These are phyloP conservation scores for Aspergillus hancockii DNA, from an alignment of 495 filamentous ascomycete species.

Conservation along the genomic window DNA sequence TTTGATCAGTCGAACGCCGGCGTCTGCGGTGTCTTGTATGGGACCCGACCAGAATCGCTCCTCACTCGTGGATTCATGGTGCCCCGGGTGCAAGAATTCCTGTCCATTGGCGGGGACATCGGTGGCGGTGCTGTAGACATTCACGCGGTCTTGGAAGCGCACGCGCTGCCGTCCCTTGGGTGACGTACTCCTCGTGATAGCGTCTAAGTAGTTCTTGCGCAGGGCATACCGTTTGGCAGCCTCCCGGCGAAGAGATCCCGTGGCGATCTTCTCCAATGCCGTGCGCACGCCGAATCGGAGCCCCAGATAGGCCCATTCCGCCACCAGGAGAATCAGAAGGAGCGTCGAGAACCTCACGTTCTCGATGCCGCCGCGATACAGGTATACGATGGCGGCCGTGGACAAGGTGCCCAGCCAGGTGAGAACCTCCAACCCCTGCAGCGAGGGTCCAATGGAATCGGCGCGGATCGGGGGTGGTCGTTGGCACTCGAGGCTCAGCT, in stretches of 20 bases:
- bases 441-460: constrained; percentile 91
- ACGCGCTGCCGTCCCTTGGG: constrained; percentile 31
- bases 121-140: constrained; percentile 31
- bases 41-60: constrained; percentile 37
- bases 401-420: constrained; percentile 88
- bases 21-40: constrained; percentile 30
- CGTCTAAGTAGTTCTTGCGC: constrained; percentile 65
- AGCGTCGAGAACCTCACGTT: constrained; percentile 71
- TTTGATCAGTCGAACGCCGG: constrained; percentile 40
- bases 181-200: constrained; percentile 17
- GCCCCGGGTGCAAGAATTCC: constrained; percentile 25
- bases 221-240: constrained; percentile 68
- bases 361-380: constrained; percentile 67
- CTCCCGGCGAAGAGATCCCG: constrained; percentile 75
- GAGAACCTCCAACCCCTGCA: constrained; percentile 81
- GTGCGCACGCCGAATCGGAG: constrained; percentile 65
- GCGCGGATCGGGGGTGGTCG: constrained; percentile 85
- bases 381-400: constrained; percentile 78
- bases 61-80: constrained; percentile 32
- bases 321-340: constrained; percentile 74
- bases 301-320: constrained; percentile 80
- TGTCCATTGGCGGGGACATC: constrained; percentile 17
- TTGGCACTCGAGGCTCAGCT: constrained; percentile 85
- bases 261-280: constrained; percentile 73
- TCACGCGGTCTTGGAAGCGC: constrained; percentile 43